phyloP scores from a whole-genome alignment of 345 rosid genomes.

The Eutrema japonicum region DNA sequence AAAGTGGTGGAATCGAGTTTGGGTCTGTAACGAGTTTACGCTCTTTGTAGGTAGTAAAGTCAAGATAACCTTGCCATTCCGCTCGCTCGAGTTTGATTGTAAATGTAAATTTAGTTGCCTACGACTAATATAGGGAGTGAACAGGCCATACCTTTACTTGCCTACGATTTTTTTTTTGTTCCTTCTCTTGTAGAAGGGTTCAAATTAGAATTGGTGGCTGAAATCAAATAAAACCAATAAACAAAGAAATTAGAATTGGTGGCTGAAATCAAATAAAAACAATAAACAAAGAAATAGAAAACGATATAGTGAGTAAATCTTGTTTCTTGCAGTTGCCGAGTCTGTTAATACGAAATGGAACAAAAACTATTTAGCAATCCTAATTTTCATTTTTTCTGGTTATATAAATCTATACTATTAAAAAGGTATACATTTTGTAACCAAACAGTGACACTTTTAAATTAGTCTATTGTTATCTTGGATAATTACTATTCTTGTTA shows the following conservation, averaged over 20 bases:
- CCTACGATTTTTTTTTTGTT: background rate
- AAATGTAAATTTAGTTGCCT: too few species aligned
- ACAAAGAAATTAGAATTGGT: background rate
- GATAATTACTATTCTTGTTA: too few species aligned
- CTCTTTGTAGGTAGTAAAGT: too few species aligned
- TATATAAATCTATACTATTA: background rate
- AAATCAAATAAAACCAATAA: background rate
- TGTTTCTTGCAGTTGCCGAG: conserved; percentile 11
- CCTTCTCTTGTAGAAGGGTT: background rate
- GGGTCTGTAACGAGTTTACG: background rate
- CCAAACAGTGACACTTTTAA: too few species aligned
- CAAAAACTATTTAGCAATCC: background rate
- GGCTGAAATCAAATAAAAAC: background rate
- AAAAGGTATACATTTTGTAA: too few species aligned
- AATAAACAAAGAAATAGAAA: background rate
- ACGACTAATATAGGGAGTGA: too few species aligned
- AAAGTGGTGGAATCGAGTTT: background rate
- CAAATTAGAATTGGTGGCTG: background rate
- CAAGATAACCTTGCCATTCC: background rate
- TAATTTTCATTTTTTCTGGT: background rate
- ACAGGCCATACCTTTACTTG: background rate
- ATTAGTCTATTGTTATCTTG: too few species aligned
- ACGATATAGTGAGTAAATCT: background rate
- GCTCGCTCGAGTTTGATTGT: background rate
- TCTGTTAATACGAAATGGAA: background rate